Evolutionary conservation across 1,284 basidiomycete species (phyloP).

Genomic region (Moesziomyces sp.): DNA sequence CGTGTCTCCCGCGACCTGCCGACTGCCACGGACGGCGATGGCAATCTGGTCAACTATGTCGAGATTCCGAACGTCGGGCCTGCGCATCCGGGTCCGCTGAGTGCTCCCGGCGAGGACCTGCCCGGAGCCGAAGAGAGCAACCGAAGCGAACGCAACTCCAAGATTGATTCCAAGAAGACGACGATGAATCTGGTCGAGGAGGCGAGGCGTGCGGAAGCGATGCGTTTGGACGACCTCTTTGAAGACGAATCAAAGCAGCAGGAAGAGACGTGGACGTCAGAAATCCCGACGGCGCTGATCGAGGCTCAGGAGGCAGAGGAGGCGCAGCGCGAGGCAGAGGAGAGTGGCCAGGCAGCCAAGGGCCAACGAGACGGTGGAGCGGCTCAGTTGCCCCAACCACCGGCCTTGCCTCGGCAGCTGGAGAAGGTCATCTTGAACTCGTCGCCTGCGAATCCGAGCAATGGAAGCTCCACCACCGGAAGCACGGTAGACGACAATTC

Average conservation of each 20-base stretch:
- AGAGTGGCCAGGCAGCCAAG: conserved; percentile 15
- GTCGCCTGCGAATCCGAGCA: conserved; percentile 57
- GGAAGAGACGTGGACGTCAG: conserved; percentile 67
- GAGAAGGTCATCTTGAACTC: conserved; percentile 91
- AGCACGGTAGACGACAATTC: conserved; percentile 83
- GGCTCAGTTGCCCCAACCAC: conserved; percentile 67
- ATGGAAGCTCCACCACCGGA: conserved; percentile 43
- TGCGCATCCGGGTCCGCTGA: conserved; percentile 59
- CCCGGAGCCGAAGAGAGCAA: conserved; percentile 24
- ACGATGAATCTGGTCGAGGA: conserved; percentile 55
- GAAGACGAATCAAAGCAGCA: conserved; percentile 52
- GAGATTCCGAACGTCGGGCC: conserved; percentile 64
- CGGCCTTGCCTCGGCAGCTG: conserved; percentile 86
- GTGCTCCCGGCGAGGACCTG: conserved; percentile 60
- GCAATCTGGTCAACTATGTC: conserved; percentile 89
- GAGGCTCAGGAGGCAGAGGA: conserved; percentile 65
- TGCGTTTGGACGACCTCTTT: conserved; percentile 60
- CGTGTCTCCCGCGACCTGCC: conserved; percentile 80
- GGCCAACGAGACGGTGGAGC: conserved; percentile 18
- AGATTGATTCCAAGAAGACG: conserved; percentile 50
- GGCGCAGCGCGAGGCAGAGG: conserved; percentile 49
- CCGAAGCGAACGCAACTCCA: conserved; percentile 43
- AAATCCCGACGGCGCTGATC: conserved; percentile 67
- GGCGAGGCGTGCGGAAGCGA: conserved; percentile 47
- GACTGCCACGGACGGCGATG: conserved; percentile 92